Evolutionary conservation across 2,329 filamentous ascomycete species (phyloP).

Genomic region (Aquanectria penicillioides): DNA sequence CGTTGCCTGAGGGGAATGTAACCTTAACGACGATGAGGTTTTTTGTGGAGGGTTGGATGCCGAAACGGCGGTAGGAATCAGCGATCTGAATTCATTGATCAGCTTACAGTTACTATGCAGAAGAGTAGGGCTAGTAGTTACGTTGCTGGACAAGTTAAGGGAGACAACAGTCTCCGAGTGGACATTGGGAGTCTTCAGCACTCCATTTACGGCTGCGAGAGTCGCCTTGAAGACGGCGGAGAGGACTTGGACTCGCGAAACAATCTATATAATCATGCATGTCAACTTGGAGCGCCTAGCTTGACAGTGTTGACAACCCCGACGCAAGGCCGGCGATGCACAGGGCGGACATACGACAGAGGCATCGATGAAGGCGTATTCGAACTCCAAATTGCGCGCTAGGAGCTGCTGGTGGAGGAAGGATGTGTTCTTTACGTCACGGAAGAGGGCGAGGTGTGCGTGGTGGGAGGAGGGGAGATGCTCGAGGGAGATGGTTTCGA

Average conservation of each 20-base stretch:
- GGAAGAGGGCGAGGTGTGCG: slow-evolving; percentile 81
- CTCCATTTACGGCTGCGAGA: slow-evolving; percentile 67
- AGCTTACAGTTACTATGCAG: not conserved
- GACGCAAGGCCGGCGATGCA: not conserved
- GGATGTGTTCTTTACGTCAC: slow-evolving; percentile 77
- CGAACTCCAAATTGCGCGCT: slow-evolving; percentile 83
- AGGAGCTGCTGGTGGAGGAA: slow-evolving; percentile 86
- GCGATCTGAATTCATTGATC: slow-evolving; percentile 73
- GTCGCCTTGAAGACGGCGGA: slow-evolving; percentile 83
- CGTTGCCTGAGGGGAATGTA: slow-evolving; percentile 58
- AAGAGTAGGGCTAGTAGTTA: slow-evolving; percentile 45
- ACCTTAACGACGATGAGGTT: slow-evolving; percentile 86
- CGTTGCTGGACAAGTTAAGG: slow-evolving; percentile 85
- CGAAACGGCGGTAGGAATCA: slow-evolving; percentile 90
- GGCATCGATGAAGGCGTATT: slow-evolving; percentile 95
- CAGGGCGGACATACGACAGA: slow-evolving; percentile 66
- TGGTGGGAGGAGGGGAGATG: slow-evolving; percentile 76
- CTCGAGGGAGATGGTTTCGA: slow-evolving; percentile 78
- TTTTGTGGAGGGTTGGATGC: slow-evolving; percentile 76
- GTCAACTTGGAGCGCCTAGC: no score
- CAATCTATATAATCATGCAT: slow-evolving; percentile 58
- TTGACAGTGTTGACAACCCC: no score
- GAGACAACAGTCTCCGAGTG: slow-evolving; percentile 89
- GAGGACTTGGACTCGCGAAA: slow-evolving; percentile 78
- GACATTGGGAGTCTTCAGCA: slow-evolving; percentile 82